These are phyloP conservation scores for Biscutella laevigata DNA, from an alignment of 441 rosid genomes.

Conservation along the genomic window DNA sequence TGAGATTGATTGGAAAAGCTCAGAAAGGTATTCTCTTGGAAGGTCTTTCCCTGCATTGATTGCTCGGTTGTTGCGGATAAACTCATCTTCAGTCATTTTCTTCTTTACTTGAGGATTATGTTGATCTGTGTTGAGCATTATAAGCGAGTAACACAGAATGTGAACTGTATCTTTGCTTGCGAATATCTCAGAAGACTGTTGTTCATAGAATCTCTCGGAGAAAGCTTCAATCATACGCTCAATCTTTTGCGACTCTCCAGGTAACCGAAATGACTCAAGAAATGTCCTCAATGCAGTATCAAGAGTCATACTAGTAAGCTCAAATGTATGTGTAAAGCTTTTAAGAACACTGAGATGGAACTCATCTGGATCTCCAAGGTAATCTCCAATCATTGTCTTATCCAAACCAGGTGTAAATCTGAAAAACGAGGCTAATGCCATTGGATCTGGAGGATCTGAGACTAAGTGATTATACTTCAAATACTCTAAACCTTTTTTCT, in stretches of 20 bases:
- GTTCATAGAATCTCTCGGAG: slow-evolving; percentile 61
- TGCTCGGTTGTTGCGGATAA: slow-evolving; percentile 73
- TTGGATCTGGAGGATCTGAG: slow-evolving; percentile 58
- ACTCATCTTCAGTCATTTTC: slow-evolving; percentile 95
- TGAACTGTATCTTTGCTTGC: slow-evolving; percentile 66
- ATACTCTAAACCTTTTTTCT: slow-evolving; percentile 76
- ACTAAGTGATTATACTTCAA: slow-evolving; percentile 48
- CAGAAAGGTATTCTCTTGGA: slow-evolving; percentile 78
- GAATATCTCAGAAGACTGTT: slow-evolving; percentile 58
- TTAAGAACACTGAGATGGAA: slow-evolving; percentile 58
- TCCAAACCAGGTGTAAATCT: slow-evolving; percentile 60
- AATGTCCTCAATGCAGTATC: slow-evolving; percentile 71
- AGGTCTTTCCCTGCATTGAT: slow-evolving; percentile 85
- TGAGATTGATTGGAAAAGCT: slow-evolving; percentile 71
- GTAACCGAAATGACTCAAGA: slow-evolving; percentile 65
- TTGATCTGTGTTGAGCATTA: slow-evolving; percentile 91
- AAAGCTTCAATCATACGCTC: slow-evolving; percentile 75
- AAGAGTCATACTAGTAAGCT: slow-evolving; percentile 67
- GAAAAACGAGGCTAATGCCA: slow-evolving; percentile 59
- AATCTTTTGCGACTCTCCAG: slow-evolving; percentile 89
- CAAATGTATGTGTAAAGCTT: slow-evolving; percentile 67
- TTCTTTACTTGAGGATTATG: slow-evolving; percentile 89
- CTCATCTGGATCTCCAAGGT: slow-evolving; percentile 82
- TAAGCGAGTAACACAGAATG: slow-evolving; percentile 71
- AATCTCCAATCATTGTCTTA: slow-evolving; percentile 67